Evolutionary conservation across 1,284 basidiomycete genomes (phyloP).

Genomic region (Leucoagaricus sp.): DNA sequence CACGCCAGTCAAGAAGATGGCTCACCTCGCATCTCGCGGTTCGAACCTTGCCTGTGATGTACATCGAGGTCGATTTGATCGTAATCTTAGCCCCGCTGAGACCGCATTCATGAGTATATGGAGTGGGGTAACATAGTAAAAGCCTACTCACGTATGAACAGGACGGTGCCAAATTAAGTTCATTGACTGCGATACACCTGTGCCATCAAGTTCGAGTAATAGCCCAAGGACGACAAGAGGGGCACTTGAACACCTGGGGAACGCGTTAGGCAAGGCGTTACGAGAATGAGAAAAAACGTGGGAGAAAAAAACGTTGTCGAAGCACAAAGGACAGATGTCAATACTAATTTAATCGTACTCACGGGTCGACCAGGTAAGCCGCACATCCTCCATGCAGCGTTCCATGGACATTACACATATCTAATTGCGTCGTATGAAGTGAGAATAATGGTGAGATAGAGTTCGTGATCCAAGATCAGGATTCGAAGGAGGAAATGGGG

Average conservation of each 20-base stretch:
- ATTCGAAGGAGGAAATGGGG: background rate
- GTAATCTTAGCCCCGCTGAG: slow-evolving; percentile 45
- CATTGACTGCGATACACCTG: slow-evolving; percentile 53
- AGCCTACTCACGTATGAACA: slow-evolving; percentile 31
- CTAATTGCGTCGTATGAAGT: slow-evolving; percentile 21
- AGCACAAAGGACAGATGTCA: no score
- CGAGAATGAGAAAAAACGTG: background rate
- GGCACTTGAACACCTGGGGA: slow-evolving; percentile 44
- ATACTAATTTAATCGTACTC: no score
- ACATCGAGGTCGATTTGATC: slow-evolving; percentile 43
- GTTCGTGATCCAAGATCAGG: background rate
- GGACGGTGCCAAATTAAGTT: slow-evolving; percentile 50
- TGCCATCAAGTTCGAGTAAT: slow-evolving; percentile 37
- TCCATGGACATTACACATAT: slow-evolving; percentile 45
- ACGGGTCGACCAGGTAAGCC: slow-evolving; percentile 47
- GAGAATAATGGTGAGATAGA: background rate
- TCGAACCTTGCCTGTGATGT: slow-evolving; percentile 42
- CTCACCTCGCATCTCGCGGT: slow-evolving; percentile 49
- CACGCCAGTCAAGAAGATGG: background rate
- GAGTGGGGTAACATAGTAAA: background rate
- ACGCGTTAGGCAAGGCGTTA: background rate
- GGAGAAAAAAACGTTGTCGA: background rate
- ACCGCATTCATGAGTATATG: no score
- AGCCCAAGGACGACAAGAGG: slow-evolving; percentile 43
- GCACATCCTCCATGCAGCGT: slow-evolving; percentile 46